A percentile compares a stretch with the other conserved stretches of the same genome.
Conservation (phyloP, 139 green algal species). For the Chlorella sp. region DNA sequence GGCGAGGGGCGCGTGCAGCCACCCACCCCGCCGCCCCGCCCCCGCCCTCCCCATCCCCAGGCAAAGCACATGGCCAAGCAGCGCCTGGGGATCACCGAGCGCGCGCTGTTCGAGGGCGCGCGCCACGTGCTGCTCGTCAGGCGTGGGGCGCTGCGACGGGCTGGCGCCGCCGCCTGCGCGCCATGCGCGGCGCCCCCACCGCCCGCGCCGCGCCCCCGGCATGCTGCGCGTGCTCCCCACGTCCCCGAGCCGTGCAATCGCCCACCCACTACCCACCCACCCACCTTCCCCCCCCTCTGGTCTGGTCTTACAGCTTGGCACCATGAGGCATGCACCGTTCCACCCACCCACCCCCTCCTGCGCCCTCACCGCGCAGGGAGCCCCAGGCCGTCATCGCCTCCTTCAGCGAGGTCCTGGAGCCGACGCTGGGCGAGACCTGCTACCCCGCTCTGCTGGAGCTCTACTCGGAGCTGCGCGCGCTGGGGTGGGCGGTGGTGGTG, state of each 20-base stretch:
- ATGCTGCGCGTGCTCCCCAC: too few relatives aligned
- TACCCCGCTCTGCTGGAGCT: constrained; percentile 68
- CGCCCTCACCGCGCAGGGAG: constrained; percentile 44
- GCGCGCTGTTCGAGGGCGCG: constrained; percentile 47
- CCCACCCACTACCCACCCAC: too few relatives aligned
- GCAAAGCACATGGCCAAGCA: constrained; percentile 84
- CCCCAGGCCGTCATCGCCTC: constrained; percentile 61
- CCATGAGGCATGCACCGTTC: too few relatives aligned
- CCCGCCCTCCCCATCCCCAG: constrained; percentile 27
- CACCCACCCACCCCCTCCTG: constrained; percentile 43
- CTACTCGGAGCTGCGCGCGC: constrained; percentile 61
- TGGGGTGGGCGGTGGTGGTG: constrained; percentile 42
- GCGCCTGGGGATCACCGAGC: constrained; percentile 47
- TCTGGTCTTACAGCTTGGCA: too few relatives aligned
- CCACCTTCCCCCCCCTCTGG: too few relatives aligned
- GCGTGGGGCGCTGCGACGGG: neutral
- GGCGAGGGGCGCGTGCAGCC: neutral
- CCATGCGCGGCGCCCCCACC: too few relatives aligned
- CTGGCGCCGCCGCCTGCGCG: neutral
- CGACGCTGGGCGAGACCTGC: constrained; percentile 66
- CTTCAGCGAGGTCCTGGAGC: constrained; percentile 61
- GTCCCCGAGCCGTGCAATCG: too few relatives aligned
- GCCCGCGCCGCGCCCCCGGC: too few relatives aligned
- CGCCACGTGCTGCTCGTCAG: constrained; percentile 55
- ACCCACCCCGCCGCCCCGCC: too few relatives aligned